Base-by-base conservation (phyloP, 2,329 filamentous ascomycete species). In the Fusarium coffeatum region DNA sequence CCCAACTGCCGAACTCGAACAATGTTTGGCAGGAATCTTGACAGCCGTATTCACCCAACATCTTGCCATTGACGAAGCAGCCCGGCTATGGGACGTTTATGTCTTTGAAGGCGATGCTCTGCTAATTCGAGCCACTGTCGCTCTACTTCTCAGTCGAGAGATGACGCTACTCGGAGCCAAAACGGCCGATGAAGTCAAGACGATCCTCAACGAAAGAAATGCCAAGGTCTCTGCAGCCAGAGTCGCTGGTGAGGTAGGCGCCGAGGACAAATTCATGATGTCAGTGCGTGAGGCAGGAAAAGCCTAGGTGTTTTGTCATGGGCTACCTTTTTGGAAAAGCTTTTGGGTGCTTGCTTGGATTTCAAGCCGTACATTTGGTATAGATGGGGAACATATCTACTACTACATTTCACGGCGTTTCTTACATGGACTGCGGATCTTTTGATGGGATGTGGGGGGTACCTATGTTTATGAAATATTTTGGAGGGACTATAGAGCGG, bases 81-180 rank as follows among this genome's bases (percentile, higher is more conserved):
- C 89, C 2, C 83, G 93, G 4, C 80, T 96, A 15, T 95, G 92
- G 92, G 93, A 97, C 69, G 88, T 95, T 0, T 93, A 93, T 71
- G 89, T 92, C 5, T 93, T 97, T 69, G 93, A 97, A 76, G 92
- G 92, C 27, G 93, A 97, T 69, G 84, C 87, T 2, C 83, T 92
- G 2, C 82, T 94, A 0, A 86, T 95, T 9, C 83, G 92, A 0
- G 91, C 91, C 2, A 91, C 88, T 0, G 89, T 94, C 0, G 93
- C 90, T 0, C 82, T 92, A 20, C 78, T 96, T 22, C 72, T 87
- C 8, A 81, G 83, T 30, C 82, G 81, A 20, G 87, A 89, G 73
- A 86, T 86, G 79, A 76, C 81, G 2, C 78, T 89, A 5, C 80
- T 89, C 2, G 81, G 83, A 11, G 80, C 84, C 13, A 82, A 80